phyloP scores from a whole-genome alignment of 352 stramenopile species.

The Aphanomyces invadans region DNA sequence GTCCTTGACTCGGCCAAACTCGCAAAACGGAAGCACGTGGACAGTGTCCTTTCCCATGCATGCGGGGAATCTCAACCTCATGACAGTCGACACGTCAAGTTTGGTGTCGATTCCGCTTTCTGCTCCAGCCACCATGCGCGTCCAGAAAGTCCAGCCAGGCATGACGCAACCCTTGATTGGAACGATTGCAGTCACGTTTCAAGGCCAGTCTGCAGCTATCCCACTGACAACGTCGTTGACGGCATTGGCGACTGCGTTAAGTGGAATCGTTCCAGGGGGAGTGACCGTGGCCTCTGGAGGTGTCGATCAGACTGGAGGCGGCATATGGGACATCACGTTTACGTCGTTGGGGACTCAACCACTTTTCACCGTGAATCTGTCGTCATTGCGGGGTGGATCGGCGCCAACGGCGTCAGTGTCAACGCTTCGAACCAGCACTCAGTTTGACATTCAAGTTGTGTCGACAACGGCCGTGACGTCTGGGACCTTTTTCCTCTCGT shows the following conservation, averaged over 20 bases:
- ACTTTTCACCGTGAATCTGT: conserved; percentile 21
- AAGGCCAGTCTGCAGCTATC: conserved; percentile 18
- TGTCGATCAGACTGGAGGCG: conserved; percentile 25
- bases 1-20: conserved; percentile 24
- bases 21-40: conserved; percentile 31
- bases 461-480: conserved; percentile 24
- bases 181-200: conserved; percentile 24
- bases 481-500: conserved; percentile 31
- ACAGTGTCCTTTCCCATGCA: conserved; percentile 33
- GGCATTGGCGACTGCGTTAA: conserved; percentile 16
- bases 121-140: conserved; percentile 13
- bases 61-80: conserved; percentile 25
- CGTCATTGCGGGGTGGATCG: neutral
- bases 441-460: conserved; percentile 31
- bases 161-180: conserved; percentile 15
- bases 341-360: neutral
- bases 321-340: conserved; percentile 30
- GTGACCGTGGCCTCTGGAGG: neutral
- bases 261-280: conserved; percentile 5
- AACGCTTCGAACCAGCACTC: conserved; percentile 22
- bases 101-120: neutral
- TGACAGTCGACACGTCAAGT: conserved; percentile 19
- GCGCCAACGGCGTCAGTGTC: neutral
- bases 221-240: conserved; percentile 13
- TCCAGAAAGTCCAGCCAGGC: conserved; percentile 10